Conservation (phyloP, 495 filamentous ascomycete species). For the Aspergillus carlsbadensis region DNA sequence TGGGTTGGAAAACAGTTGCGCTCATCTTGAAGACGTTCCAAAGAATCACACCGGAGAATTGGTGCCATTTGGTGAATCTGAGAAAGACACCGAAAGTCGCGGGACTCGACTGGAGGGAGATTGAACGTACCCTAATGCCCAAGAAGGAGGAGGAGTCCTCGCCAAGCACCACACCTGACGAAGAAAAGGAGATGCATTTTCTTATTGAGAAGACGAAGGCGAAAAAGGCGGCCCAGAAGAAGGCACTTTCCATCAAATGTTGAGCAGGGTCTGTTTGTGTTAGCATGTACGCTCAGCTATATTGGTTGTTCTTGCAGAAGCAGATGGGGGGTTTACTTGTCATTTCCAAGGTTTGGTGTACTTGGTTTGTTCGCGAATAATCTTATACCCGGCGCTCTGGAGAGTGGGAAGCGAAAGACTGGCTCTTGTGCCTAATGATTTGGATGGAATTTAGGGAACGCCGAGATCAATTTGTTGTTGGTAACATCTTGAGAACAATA, state of each 20-base stretch:
- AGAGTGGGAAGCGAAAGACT: no score
- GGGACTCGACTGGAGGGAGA: constrained; percentile 26
- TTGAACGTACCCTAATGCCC: constrained; percentile 10
- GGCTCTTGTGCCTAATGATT: no score
- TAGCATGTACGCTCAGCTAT: background rate
- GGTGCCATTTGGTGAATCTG: constrained; percentile 21
- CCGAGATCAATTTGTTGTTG: no score
- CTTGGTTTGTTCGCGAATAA: no score
- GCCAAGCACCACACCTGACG: background rate
- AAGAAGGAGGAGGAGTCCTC: background rate
- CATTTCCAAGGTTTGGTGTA: no score
- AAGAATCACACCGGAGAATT: constrained; percentile 21
- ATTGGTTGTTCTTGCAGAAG: background rate
- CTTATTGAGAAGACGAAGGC: constrained; percentile 6
- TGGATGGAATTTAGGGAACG: no score
- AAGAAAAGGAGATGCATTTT: constrained; percentile 1
- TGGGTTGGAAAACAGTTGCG: constrained; percentile 31
- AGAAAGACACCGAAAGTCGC: constrained; percentile 12
- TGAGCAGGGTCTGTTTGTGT: background rate
- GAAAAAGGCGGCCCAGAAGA: background rate
- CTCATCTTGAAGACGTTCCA: constrained; percentile 32
- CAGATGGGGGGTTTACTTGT: background rate
- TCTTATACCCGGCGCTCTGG: no score
- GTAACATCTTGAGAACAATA: no score
- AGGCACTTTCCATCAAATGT: background rate